phyloP scores from a whole-genome alignment of 805 yeast species.

The Candida ipomoeae region DNA sequence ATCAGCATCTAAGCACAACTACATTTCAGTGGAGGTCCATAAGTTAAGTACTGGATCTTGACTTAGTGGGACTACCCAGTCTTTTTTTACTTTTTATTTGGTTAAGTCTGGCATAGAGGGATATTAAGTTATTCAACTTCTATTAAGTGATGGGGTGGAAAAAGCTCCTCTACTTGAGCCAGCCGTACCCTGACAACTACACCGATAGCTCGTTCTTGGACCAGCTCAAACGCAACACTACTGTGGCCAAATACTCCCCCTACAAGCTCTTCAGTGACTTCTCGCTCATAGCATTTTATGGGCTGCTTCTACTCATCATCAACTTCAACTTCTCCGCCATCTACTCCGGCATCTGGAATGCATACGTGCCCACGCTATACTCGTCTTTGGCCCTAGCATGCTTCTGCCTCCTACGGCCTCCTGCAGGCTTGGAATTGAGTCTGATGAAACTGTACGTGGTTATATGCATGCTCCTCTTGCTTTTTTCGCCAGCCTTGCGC shows the following conservation, averaged over 20 bases:
- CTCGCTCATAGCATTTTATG: slow-evolving; percentile 60
- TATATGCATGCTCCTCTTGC: slow-evolving; percentile 64
- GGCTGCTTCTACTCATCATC: slow-evolving; percentile 60
- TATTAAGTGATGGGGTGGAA: slow-evolving; percentile 48
- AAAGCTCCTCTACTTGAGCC: slow-evolving; percentile 78
- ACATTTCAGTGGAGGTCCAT: no score
- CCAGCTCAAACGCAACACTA: slow-evolving; percentile 70
- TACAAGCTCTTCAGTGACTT: slow-evolving; percentile 67
- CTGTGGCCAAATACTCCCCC: slow-evolving; percentile 65
- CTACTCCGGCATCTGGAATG: slow-evolving; percentile 48
- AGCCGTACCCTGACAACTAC: slow-evolving; percentile 87
- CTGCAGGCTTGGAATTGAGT: slow-evolving; percentile 5
- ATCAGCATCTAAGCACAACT: no score
- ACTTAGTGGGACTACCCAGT: no score
- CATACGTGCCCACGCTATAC: slow-evolving; percentile 39
- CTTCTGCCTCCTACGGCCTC: slow-evolving; percentile 3
- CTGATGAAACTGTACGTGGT: slow-evolving; percentile 50
- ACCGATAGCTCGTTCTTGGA: slow-evolving; percentile 80
- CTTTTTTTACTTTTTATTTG: no score
- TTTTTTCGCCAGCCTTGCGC: slow-evolving; percentile 84
- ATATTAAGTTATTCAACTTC: no score
- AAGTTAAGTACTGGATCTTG: no score
- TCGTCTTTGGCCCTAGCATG: slow-evolving; percentile 11
- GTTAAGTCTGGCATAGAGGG: no score
- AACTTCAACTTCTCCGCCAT: slow-evolving; percentile 65